phyloP scores from a whole-genome alignment of 768 basidiomycete species.

The Trametes cingulata region DNA sequence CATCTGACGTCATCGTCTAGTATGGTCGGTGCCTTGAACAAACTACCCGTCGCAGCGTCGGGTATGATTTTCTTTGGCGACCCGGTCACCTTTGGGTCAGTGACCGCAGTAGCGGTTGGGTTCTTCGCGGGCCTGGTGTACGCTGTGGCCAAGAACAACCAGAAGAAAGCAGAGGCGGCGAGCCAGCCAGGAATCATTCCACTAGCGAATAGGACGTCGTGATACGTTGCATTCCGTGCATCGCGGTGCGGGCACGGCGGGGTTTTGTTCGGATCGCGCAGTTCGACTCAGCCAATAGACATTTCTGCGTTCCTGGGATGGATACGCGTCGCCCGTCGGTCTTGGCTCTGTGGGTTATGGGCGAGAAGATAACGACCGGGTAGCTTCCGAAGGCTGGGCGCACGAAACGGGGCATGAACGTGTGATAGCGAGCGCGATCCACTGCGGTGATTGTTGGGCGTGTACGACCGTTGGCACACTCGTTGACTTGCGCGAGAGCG shows the following conservation, averaged over 20 bases:
- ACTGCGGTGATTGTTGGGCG: neutral
- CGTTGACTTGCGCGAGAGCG: neutral
- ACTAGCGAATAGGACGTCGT: conserved; percentile 52
- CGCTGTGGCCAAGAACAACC: conserved; percentile 92
- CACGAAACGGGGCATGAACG: neutral
- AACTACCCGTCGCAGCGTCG: conserved; percentile 97
- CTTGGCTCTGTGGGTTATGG: conserved; percentile 1
- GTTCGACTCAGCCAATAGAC: conserved; percentile 4
- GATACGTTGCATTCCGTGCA: conserved; percentile 6
- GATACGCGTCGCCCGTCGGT: neutral
- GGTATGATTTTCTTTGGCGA: conserved; percentile 98
- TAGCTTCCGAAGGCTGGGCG: conserved; percentile 3
- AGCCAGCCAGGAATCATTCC: conserved; percentile 58
- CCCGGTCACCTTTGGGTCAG: conserved; percentile 81
- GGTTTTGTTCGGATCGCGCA: neutral
- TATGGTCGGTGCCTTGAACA: conserved; percentile 98
- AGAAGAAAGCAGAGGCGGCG: conserved; percentile 72
- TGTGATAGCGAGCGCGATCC: conserved; percentile 1
- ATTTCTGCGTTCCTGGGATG: neutral
- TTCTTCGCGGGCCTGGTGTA: conserved; percentile 93
- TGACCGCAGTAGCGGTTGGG: conserved; percentile 83
- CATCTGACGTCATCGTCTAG: conserved; percentile 38
- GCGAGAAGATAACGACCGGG: conserved; percentile 1
- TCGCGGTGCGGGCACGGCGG: neutral
- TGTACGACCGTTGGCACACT: neutral